Base-by-base conservation (phyloP, 805 yeast species). In the Teunomyces kruisii region DNA sequence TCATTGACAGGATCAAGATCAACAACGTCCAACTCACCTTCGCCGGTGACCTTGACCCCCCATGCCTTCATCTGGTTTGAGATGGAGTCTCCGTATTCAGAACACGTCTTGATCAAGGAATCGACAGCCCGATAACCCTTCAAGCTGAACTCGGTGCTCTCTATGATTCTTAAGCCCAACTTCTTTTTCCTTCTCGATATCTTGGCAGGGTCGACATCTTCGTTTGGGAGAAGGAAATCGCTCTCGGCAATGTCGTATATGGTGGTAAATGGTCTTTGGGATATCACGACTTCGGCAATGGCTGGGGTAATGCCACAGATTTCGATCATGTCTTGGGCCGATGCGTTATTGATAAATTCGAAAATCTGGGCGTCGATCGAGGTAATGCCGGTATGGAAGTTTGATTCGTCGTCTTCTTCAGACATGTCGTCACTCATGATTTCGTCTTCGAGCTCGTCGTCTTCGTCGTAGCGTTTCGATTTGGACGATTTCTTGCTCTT, bases 101-200 rank as follows among this genome's bases (percentile, higher is more conserved):
- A 81, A 69, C 99, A 94, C 53, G 82, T 79, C 47, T 81, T 81
- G 49, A 94, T 88, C 52, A 94, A 72, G n/a, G 95, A 85, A 55
- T 92, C 98, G 36, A 94, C 96, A 0, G 99, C 98, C 49, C 83
- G 84, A 62, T 94, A 94, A 4, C 98, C 98, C 56, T 82, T 80
- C 50, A 94, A 72, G 12, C 89, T 84, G 50, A 76, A 70, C 39
- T 79, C 78, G 4, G 91, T 78, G 32, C 79, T 84, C 52, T 85
- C 92, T 16, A 89, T 78, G 40, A 88, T 75, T 57, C 80, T 79
- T 54, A 85, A 85, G 9, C 97, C 96, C 38, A 80, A 79, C 4
- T 84, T 73, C 48, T 69, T 68, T 22, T 74, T 65, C 73, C 44
- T 68, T 70, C 50, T 47, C 22, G 40, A 44, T 31, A 30, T 40